phyloP scores from a whole-genome alignment of 2,329 filamentous ascomycete species.

The Aspergillus sp. region DNA sequence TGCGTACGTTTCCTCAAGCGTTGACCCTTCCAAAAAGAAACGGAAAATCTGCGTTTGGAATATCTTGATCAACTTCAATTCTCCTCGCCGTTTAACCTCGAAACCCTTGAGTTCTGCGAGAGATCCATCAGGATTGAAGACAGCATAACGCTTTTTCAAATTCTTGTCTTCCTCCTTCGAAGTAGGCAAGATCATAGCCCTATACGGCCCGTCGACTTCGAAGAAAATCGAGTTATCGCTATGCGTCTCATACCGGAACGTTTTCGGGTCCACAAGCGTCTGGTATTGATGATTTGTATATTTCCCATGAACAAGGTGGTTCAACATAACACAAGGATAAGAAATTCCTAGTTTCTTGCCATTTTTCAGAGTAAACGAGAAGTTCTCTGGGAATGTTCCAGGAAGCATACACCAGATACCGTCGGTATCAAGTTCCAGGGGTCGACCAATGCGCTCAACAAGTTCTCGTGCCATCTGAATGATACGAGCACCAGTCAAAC shows the following conservation, averaged over 20 bases:
- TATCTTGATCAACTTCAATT: conserved; percentile 98
- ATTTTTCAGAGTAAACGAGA: conserved; percentile 85
- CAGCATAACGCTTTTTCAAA: conserved; percentile 96
- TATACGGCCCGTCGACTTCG: conserved; percentile 96
- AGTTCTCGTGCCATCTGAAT: conserved; percentile 93
- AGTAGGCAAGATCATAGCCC: conserved; percentile 92
- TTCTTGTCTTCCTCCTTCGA: conserved; percentile 99
- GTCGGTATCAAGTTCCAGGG: conserved; percentile 91
- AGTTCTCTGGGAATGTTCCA: conserved; percentile 93
- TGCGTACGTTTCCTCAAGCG: conserved; percentile 78
- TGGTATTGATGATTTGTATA: conserved; percentile 99
- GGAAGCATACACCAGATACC: conserved; percentile 99
- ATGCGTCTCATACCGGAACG: conserved; percentile 88
- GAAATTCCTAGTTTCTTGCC: conserved; percentile 96
- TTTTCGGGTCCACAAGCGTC: conserved; percentile 69
- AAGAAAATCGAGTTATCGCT: conserved; percentile 99
- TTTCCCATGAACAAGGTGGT: conserved; percentile 86
- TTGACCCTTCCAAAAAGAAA: conserved; percentile 90
- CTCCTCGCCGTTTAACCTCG: conserved; percentile 93
- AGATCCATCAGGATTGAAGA: conserved; percentile 96
- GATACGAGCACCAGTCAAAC: conserved; percentile 89
- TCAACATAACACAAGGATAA: conserved; percentile 98
- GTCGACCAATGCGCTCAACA: conserved; percentile 86
- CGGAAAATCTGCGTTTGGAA: conserved; percentile 99
- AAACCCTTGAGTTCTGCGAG: conserved; percentile 95